These are phyloP conservation scores for Metarhizium humberi DNA, from an alignment of 2,329 filamentous ascomycete genomes.

Conservation along the genomic window DNA sequence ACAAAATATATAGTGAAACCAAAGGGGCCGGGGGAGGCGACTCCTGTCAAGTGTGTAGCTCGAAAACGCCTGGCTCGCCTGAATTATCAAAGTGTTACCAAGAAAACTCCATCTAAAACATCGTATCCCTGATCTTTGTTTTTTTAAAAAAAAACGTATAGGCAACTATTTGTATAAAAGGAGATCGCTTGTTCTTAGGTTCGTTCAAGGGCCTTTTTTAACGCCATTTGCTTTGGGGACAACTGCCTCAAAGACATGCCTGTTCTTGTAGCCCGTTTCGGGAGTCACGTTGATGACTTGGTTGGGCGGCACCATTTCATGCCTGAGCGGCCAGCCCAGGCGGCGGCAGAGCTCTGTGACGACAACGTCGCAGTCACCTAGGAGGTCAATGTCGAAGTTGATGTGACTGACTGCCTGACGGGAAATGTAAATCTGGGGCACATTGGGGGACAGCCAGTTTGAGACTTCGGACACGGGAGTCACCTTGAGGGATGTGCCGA, in stretches of 20 bases:
- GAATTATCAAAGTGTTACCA: neutral
- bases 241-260: constrained; percentile 25
- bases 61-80: neutral
- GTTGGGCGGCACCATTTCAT: constrained; percentile 71
- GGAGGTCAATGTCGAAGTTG: constrained; percentile 90
- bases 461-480: constrained; percentile 90
- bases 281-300: constrained; percentile 49
- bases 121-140: neutral
- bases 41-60: neutral
- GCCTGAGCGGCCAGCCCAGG: constrained; percentile 69
- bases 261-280: constrained; percentile 23
- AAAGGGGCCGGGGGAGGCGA: no score
- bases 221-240: neutral
- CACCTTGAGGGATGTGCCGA: constrained; percentile 92
- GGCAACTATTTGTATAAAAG: neutral
- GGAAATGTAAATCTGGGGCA: constrained; percentile 87
- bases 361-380: constrained; percentile 91
- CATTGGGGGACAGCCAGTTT: constrained; percentile 63
- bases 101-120: no score
- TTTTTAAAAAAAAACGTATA: neutral
- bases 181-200: neutral
- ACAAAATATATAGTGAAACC: no score
- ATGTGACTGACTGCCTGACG: constrained; percentile 78
- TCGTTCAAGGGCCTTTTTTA: neutral
- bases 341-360: constrained; percentile 78